These are phyloP conservation scores for Penicillium waksmanii DNA, from an alignment of 495 filamentous ascomycete species.

Conservation along the genomic window DNA sequence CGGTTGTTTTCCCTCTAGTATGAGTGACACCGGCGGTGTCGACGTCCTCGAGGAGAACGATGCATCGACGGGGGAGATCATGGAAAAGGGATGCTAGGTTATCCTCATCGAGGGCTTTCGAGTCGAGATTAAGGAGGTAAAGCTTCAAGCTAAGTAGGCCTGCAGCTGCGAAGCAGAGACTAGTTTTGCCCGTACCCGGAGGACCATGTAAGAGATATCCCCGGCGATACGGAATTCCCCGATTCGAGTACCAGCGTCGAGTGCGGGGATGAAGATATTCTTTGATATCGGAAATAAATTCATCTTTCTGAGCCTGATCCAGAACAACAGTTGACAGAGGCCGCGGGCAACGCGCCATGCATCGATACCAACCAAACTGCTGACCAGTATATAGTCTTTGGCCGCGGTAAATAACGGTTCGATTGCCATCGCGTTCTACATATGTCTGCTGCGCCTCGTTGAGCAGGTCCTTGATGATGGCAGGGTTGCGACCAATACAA, in stretches of 20 bases:
- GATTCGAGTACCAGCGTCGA: constrained; percentile 74
- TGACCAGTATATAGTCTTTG: constrained; percentile 29
- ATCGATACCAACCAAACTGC: constrained; percentile 62
- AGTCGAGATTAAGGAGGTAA: constrained; percentile 52
- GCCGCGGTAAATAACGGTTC: constrained; percentile 69
- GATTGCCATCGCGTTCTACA: constrained; percentile 61
- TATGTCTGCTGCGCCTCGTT: constrained; percentile 62
- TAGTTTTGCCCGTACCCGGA: constrained; percentile 56
- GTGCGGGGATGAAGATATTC: constrained; percentile 81
- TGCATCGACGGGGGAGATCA: constrained; percentile 49
- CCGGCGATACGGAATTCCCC: constrained; percentile 58
- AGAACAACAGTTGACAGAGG: constrained; percentile 85
- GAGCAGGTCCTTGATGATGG: constrained; percentile 67
- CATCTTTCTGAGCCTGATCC: constrained; percentile 72
- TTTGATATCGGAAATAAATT: constrained; percentile 78
- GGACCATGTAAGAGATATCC: constrained; percentile 54
- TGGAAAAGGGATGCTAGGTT: constrained; percentile 71
- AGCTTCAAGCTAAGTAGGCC: constrained; percentile 48
- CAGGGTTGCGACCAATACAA: constrained; percentile 68
- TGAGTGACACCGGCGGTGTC: constrained; percentile 63
- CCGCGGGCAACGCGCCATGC: constrained; percentile 70
- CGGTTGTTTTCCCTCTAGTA: constrained; percentile 26
- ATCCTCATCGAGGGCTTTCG: constrained; percentile 59
- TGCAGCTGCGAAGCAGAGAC: constrained; percentile 52
- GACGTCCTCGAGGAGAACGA: constrained; percentile 54